Conservation (phyloP, 2,329 filamentous ascomycete species). For the Monosporascus sp. region DNA sequence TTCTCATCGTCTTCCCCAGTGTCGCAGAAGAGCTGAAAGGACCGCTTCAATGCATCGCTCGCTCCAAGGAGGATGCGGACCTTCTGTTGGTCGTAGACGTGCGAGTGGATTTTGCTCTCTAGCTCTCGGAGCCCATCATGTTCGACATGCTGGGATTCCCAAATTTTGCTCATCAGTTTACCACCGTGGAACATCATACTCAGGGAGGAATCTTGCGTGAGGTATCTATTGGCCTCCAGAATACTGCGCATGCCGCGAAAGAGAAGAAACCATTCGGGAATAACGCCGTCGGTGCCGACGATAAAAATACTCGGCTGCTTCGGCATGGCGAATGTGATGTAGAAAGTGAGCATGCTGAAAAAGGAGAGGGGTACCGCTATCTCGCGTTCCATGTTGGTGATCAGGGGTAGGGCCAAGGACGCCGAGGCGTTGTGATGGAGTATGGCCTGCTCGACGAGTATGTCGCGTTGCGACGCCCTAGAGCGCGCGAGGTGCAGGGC, state of each 20-base stretch:
- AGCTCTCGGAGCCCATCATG: slow-evolving; percentile 19
- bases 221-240: slow-evolving; percentile 19
- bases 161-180: slow-evolving; percentile 10
- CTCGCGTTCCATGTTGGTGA: slow-evolving; percentile 27
- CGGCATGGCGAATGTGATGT: slow-evolving; percentile 31
- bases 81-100: slow-evolving; percentile 10
- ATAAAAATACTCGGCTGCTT: slow-evolving; percentile 30
- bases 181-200: slow-evolving; percentile 26
- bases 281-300: slow-evolving; percentile 26
- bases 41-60: slow-evolving; percentile 13
- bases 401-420: slow-evolving; percentile 25
- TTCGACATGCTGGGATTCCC: slow-evolving; percentile 9
- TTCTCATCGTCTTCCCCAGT: slow-evolving; percentile 13
- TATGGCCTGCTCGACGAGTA: slow-evolving; percentile 34
- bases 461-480: slow-evolving; percentile 30
- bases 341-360: slow-evolving; percentile 33
- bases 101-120: slow-evolving; percentile 9
- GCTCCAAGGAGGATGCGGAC: slow-evolving; percentile 7
- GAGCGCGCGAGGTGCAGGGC: slow-evolving; percentile 44
- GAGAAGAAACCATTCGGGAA: slow-evolving; percentile 33
- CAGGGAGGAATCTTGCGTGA: slow-evolving; percentile 11
- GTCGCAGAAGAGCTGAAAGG: slow-evolving; percentile 13
- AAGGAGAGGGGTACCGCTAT: slow-evolving; percentile 32
- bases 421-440: slow-evolving; percentile 30
- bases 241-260: slow-evolving; percentile 32